Evolutionary conservation across 1,284 basidiomycete species (phyloP), one percentile per base, ranked within the genome.

Genomic region (Rhizopogon parksii): DNA sequence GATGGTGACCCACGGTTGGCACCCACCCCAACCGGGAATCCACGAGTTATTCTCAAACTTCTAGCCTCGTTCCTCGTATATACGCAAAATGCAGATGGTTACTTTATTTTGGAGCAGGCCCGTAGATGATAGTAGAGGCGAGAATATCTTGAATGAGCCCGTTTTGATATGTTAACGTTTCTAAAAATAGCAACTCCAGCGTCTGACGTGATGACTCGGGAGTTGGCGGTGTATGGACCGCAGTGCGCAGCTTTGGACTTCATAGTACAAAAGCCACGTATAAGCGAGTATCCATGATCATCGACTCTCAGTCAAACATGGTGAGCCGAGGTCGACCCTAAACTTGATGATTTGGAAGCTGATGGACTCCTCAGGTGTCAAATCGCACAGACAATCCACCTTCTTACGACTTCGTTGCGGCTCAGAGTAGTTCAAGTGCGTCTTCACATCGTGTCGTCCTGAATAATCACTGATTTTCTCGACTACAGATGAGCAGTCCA

Each of bases 291-390:
- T 21, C 34, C 11, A 67, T 66, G 60, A 63, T 66, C 50, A 50
- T 61, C 3, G 56, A 67, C 47, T 37, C 56, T 24, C 56, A 40
- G 11, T 48, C 59, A 7, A 60, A 62, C 32, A 68, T 68, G 63
- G 63, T 66, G 15, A 36, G 59, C 46, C 2, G 6, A 0, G 3
- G 7, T 8, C 9, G 7, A 19, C 2, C 24, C 17, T 8, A 3
- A 32, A 9, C 0, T 9, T 1, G 2, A 36, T 1, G 4, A 36
- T 53, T 17, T 17, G 2, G 5, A 3, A 1, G 34, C 15, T 38
- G 9, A 36, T 30, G 17, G 21, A 21, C 4, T 11, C 35, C 36
- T 15, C 21, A 65, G 67, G 55, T 64, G 8, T 46, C 34, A 17
- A 34, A 19, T 6, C 47, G 64, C 37, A 50, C 52, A 5, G 64